A percentile compares a stretch with the other conserved stretches of the same genome.
Evolutionary conservation across 129 eudicot species (phyloP).

Genomic region (Tanacetum coccineum): DNA sequence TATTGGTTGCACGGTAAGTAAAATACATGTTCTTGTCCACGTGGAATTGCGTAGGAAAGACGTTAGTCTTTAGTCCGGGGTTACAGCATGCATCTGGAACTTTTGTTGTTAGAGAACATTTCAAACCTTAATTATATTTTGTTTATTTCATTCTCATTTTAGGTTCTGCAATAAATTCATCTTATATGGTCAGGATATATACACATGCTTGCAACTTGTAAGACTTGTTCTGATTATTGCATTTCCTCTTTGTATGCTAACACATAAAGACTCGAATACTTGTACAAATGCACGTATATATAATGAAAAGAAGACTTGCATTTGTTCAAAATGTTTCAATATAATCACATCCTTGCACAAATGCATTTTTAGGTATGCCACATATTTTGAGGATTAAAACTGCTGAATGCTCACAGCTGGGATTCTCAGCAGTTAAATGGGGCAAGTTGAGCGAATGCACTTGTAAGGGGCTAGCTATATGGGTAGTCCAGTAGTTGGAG

Average conservation of each 20-base stretch:
- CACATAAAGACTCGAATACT: neutral
- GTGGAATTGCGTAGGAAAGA: conserved; percentile 7
- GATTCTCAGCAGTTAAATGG: conserved; percentile 13
- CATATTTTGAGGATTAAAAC: neutral
- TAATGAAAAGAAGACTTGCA: too few species aligned
- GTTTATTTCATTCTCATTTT: neutral
- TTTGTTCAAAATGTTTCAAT: too few species aligned
- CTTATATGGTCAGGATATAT: too few species aligned
- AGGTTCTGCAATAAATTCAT: conserved; percentile 3
- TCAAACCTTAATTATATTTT: neutral
- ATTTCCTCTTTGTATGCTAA: neutral
- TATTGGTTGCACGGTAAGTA: conserved; percentile 20
- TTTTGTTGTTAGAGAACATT: neutral
- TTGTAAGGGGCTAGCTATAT: conserved; percentile 26
- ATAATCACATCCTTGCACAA: too few species aligned
- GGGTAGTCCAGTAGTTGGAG: conserved; percentile 15
- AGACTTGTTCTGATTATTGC: neutral
- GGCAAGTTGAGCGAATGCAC: neutral
- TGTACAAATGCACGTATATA: neutral
- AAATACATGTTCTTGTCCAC: conserved; percentile 12
- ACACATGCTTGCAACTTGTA: neutral
- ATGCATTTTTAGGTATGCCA: too few species aligned
- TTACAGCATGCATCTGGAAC: conserved; percentile 12
- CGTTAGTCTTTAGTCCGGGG: conserved; percentile 18
- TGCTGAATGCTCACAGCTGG: neutral